Evolutionary conservation across 257 asterid species (phyloP), one percentile per base, ranked within the genome.

Genomic region (Perilla frutescens): DNA sequence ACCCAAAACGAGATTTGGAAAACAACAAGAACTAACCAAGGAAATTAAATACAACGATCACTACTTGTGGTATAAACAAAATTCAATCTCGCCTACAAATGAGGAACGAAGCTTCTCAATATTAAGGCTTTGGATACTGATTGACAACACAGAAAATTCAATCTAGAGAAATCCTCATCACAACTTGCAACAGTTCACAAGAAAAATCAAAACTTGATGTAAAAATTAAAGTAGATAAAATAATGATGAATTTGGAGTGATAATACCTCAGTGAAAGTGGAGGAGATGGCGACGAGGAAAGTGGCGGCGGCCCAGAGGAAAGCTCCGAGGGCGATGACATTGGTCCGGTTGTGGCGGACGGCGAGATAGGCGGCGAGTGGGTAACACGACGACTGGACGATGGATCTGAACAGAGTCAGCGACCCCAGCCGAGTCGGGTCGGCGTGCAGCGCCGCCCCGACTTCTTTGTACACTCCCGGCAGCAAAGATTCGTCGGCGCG

Each of bases 251-350:
- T 58, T 14, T 2, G 62, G 51, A 9, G 50, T 7, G 11, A 29
- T 15, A 10, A 34, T 6, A 85, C 98, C 97, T 93, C 79, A 13
- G 80, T 13, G 60, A 89, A 93, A 14, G 94, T 91, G 76, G 93
- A 83, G 56, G 96, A 91, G 8, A 87, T 53, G 43, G 87, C 92
- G 15, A 87, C 88, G 47, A 85, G 87, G 80, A 85, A 84, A 43
- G 92, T 87, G 48, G 98, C 96, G 73, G 89, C 96, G 61, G 98
- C 96, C 98, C 98, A 93, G 8, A 91, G 90, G 45, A 91, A 87
- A 11, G 98, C 91, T 4, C 98, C 96, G 47, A 83, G 74, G 48
- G 96, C 97, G 56, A 93, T 83, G 7, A 84, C 91, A 51, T 81
- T 87, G 31, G 96, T 74, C 4, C 98, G 88, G 60, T 89, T 90